Conservation (phyloP, 768 basidiomycete species). For the Suillus placidus region DNA sequence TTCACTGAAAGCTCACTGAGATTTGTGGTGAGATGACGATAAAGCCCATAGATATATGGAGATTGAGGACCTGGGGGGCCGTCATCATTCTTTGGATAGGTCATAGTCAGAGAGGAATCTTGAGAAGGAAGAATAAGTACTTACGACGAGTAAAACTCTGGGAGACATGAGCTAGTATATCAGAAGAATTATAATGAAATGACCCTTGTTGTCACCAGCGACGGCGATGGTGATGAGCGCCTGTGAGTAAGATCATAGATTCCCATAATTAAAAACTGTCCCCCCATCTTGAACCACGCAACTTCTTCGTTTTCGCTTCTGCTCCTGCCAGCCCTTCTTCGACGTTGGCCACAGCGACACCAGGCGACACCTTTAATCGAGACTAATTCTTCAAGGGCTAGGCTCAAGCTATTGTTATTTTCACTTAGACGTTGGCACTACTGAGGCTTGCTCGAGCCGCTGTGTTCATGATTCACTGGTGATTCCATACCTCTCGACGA, state of each 20-base stretch:
- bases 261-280: conserved; percentile 25
- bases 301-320: conserved; percentile 12
- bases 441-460: neutral
- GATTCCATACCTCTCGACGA: neutral
- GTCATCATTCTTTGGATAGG: conserved; percentile 68
- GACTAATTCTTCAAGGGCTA: neutral
- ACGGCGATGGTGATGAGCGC: conserved; percentile 11
- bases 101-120: neutral
- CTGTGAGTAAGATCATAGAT: conserved; percentile 14
- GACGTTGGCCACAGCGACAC: conserved; percentile 6
- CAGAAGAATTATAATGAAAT: neutral
- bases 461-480: conserved; percentile 4
- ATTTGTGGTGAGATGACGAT: conserved; percentile 55
- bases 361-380: neutral
- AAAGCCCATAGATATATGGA: conserved; percentile 76
- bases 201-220: conserved; percentile 13
- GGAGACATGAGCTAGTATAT: conserved; percentile 25
- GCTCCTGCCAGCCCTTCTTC: neutral
- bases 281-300: conserved; percentile 13
- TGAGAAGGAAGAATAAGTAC: conserved; percentile 20
- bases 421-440: neutral
- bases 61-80: conserved; percentile 76
- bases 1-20: conserved; percentile 49
- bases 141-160: conserved; percentile 48
- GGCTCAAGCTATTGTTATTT: conserved; percentile 8